Evolutionary conservation across 176 grass and related monocot species (phyloP), one percentile per base, ranked within the genome.

Genomic region (Oryza glumipatula): DNA sequence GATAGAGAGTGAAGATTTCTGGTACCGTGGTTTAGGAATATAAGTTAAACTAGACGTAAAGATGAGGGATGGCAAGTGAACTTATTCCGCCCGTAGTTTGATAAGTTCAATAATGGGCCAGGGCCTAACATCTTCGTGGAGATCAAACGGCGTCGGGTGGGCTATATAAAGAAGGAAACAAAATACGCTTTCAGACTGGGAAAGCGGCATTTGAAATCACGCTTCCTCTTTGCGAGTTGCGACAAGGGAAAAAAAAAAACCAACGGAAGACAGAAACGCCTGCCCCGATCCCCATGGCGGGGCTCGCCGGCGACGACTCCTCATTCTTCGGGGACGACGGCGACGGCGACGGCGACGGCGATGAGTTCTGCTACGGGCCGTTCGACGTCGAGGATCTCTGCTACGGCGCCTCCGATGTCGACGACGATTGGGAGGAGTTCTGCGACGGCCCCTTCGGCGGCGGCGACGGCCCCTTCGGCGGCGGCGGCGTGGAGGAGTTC

Each of bases 221-320:
- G n/a, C 21, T 63, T 63, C 48, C 4, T 6, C 24, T 11, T 14
- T 14, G 56, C 33, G 49, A 38, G 52, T 52, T 6, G 49, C 4
- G 49, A 15, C 14, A 41, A 41, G 5, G 3, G 16, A 51, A 16
- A 52, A 16, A 52, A 52, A 52, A 16, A 52, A 16, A 52, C 3
- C 13, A 13, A 13, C 13, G 13, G 10, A 15, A 15, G 47, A 49
- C 13, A 0, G 12, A 14, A 13, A 13, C 60, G 15, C 39, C 13
- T 44, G 24, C 24, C n/a, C 51, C 66, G 10, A 60, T 35, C 24
- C 36, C 75, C 45, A 90, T 93, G 91, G 88, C 88, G 15, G 76
- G 86, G 26, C 32, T 79, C 76, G 84, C 78, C 76, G 88, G 83
- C 84, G 84, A 73, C 76, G 52, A 58, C 19, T 58, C 54, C 2